Evolutionary conservation across 2,329 filamentous ascomycete species (phyloP), one percentile per base, ranked within the genome.

Genomic region (Colletotrichum musicola): DNA sequence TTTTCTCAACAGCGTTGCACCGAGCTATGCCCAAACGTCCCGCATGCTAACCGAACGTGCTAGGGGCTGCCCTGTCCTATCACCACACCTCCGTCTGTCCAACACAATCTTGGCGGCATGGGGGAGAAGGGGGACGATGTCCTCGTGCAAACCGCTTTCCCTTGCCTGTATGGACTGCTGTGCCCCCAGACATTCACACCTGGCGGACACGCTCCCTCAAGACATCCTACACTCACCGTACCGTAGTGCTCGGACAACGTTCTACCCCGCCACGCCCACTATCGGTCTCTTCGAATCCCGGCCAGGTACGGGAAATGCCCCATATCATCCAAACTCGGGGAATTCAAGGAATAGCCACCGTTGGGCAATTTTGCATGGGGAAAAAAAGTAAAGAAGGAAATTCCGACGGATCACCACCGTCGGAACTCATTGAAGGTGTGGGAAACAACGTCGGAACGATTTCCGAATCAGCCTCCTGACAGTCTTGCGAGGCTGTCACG

Each of bases 1-100:
- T 69, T 35, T 60, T 53, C 62, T 62, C 57, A 60, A 46, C 63
- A 69, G 30, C 44, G 66, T 68, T 44, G 25, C 63, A 66, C 44
- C 40, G 66, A 69, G 30, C 56, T 49, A 47, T 42, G 30, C 55
- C 55, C 55, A 54, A 47, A 50, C 65, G 30, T 40, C 54, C 65
- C 49, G 65, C 30, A 44, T 25, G 61, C 51, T 55, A 49, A 49
- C 49, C 30, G 49, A 59, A 60, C 50, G 35, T 40, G 65, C 55
- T 35, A 61, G 49, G 55, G 30, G 22, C 22, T 61, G 50, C 49
- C 61, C 50, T 64, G 54, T 25, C 54, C 64, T 58, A 25, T 16
- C 51, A 38, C 44, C 60, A n/a, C 27, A n/a, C 30, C 44, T 56
- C 53, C 20, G 40, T 57, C 38, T 50, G 27, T 14, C 27, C 30